Percentiles rank a stretch among this genome's conserved stretches.
Conservation (phyloP, 2,329 filamentous ascomycete species). For the Fusarium buxicola region DNA sequence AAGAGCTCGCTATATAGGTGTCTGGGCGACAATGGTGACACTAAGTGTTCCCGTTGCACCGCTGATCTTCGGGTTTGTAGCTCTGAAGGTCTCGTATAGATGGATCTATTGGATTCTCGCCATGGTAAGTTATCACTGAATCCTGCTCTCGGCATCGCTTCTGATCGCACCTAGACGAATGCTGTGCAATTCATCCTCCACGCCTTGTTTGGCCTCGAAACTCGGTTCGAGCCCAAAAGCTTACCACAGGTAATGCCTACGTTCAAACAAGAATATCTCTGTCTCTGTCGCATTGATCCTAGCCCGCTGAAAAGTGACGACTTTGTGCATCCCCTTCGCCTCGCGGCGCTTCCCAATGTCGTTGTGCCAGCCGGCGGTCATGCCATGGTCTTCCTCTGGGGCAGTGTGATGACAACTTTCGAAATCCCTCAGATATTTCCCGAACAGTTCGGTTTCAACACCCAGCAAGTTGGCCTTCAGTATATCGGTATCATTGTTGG, state of each 20-base stretch:
- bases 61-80: slow-evolving; percentile 58
- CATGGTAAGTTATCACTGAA: slow-evolving; percentile 54
- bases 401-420: slow-evolving; percentile 56
- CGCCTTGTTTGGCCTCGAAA: slow-evolving; percentile 34
- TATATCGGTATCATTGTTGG: slow-evolving; percentile 68
- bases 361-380: slow-evolving; percentile 60
- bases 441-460: slow-evolving; percentile 65
- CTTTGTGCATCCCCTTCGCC: slow-evolving; percentile 30
- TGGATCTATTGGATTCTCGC: slow-evolving; percentile 71
- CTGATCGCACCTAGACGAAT: slow-evolving; percentile 21
- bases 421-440: slow-evolving; percentile 70
- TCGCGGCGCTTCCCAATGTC: slow-evolving; percentile 8
- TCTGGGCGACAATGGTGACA: slow-evolving; percentile 40
- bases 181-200: slow-evolving; percentile 31
- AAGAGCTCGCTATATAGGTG: slow-evolving; percentile 30
- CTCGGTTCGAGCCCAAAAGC: slow-evolving; percentile 21
- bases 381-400: slow-evolving; percentile 66
- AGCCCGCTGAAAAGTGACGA: slow-evolving; percentile 9
- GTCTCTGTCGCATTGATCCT: slow-evolving; percentile 32
- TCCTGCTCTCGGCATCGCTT: no score
- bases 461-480: slow-evolving; percentile 68
- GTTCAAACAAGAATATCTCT: neutral
- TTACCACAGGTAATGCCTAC: neutral
- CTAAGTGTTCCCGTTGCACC: slow-evolving; percentile 47
- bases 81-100: slow-evolving; percentile 62